Evolutionary conservation across 345 rosid genomes (phyloP).

Genomic region (Eutrema yunnanense): DNA sequence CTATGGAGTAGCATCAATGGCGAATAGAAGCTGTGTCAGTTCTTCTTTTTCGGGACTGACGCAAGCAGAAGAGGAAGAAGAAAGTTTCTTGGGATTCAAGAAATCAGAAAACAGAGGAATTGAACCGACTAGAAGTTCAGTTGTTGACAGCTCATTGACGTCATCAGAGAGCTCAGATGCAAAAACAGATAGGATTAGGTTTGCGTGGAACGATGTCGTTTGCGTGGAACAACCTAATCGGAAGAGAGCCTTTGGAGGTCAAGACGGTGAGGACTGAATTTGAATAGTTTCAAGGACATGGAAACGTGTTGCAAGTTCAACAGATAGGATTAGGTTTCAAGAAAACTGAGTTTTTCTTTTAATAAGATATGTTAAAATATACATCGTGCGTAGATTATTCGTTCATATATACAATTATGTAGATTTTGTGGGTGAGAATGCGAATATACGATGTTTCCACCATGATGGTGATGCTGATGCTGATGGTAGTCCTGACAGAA

Average conservation of each 20-base stretch:
- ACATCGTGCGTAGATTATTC: neutral
- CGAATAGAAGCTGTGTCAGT: slow-evolving; percentile 38
- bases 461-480: too few relatives aligned
- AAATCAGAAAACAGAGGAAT: neutral
- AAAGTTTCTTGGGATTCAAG: neutral
- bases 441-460: too few relatives aligned
- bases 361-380: neutral
- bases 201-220: neutral
- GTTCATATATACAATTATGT: neutral
- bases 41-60: slow-evolving; percentile 37
- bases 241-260: neutral
- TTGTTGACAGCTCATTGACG: slow-evolving; percentile 65
- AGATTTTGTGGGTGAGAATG: neutral
- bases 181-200: too few relatives aligned
- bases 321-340: neutral
- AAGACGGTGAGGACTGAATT: neutral
- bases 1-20: slow-evolving; percentile 48
- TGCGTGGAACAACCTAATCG: neutral
- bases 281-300: neutral
- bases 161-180: slow-evolving; percentile 59
- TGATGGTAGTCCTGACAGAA: neutral
- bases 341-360: neutral
- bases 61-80: neutral
- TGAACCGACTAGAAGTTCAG: slow-evolving; percentile 35
- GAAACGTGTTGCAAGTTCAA: neutral